phyloP scores from a whole-genome alignment of 495 filamentous ascomycete genomes.

The Tuber borchii region DNA sequence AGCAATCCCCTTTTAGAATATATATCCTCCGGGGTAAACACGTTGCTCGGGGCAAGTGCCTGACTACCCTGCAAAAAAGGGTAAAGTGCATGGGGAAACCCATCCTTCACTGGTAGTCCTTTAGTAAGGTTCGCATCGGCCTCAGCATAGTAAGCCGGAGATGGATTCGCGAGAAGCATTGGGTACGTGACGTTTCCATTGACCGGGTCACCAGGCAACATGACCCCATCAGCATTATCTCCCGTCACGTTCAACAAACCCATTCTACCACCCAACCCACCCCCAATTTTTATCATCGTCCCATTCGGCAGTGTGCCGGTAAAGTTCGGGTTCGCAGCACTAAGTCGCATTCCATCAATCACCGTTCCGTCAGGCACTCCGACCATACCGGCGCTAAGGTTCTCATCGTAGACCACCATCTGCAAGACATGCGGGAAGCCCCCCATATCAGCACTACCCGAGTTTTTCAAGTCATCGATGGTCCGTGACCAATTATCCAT shows the following conservation, averaged over 20 bases:
- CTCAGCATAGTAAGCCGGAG: slow-evolving; percentile 14
- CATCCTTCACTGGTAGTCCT: slow-evolving; percentile 43
- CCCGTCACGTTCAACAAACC: slow-evolving; percentile 54
- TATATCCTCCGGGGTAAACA: slow-evolving; percentile 45
- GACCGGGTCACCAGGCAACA: slow-evolving; percentile 47
- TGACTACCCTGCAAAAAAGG: slow-evolving; percentile 47
- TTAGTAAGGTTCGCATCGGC: slow-evolving; percentile 41
- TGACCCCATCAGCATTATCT: slow-evolving; percentile 43
- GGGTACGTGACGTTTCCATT: slow-evolving; percentile 44
- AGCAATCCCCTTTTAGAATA: slow-evolving; percentile 47
- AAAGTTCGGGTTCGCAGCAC: slow-evolving; percentile 20
- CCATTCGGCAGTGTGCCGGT: slow-evolving; percentile 29
- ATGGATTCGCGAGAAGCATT: slow-evolving; percentile 23
- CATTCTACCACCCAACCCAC: slow-evolving; percentile 33
- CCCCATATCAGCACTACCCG: slow-evolving; percentile 45
- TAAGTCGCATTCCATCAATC: slow-evolving; percentile 19
- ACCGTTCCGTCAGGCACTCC: slow-evolving; percentile 22
- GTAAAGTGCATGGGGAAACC: slow-evolving; percentile 47
- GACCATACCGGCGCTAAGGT: slow-evolving; percentile 44
- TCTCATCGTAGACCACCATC: slow-evolving; percentile 51
- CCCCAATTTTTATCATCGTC: slow-evolving; percentile 33
- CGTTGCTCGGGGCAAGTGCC: slow-evolving; percentile 8
- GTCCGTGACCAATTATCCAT: slow-evolving; percentile 51
- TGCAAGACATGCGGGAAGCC: slow-evolving; percentile 46
- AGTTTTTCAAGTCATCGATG: slow-evolving; percentile 50